Evolutionary conservation across 2,329 filamentous ascomycete genomes (phyloP), one percentile per base, ranked within the genome.

Genomic region (Fonsecaea multimorphosa): DNA sequence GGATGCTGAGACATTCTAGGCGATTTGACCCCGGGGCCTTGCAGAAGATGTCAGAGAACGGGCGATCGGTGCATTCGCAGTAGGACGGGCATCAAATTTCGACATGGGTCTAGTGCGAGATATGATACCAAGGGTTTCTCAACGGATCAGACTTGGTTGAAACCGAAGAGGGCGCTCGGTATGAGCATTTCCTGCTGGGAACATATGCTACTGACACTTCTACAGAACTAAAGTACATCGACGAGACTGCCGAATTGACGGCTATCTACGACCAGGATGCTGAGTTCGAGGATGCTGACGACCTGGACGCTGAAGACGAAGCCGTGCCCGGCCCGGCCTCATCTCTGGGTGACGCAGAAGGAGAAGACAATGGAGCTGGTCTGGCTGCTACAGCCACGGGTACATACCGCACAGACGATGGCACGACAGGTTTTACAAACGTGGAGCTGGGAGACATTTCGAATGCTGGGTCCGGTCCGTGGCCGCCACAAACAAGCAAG

Each of bases 81-180:
- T 27, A 34, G 27, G n/a, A 51, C 19, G 8, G 56, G 65, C 29
- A 64, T 70, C 40, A 58, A 49, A 19, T 77, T 77, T 63, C 68
- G 74, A 9, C 76, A 76, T 70, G 75, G 76, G 31, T 76, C 75
- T 16, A 74, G 72, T 66, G 74, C 74, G 19, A 72, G 68, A 65
- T 76, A 76, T 67, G 72, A 76, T 64, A 65, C 67, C 40, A 62
- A 63, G 16, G 68, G 73, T 36, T 77, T 77, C 61, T 67, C 75
- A 31, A 71, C 72, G 36, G 70, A 74, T 67, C 76, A 78, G 62
- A 66, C 70, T 29, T 78, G 76, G 76, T 68, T 77, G 49, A 72
- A 68, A 32, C 66, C 72, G 31, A 73, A 71, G 11, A 72, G 71
- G 38, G 71, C 65, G 27, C 44, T 38, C 14, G 53, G 65, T 64